Conservation (phyloP, 75 land plant species). For the Picea sitchensis region DNA sequence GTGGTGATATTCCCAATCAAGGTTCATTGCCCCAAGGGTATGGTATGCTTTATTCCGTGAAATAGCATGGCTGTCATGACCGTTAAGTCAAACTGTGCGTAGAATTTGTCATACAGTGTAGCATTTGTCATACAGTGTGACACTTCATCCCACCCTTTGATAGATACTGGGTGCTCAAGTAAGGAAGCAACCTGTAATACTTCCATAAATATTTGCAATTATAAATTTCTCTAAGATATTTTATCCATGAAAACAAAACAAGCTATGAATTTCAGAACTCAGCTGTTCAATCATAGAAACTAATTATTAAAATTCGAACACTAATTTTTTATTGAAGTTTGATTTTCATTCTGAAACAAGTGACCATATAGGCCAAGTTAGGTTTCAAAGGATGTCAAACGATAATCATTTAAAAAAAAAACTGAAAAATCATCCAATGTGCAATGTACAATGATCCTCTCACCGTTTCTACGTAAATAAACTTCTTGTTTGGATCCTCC, state of each 20-base stretch:
- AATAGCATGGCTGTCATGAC: too few species aligned
- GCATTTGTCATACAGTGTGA: too few species aligned
- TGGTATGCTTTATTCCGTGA: too few species aligned
- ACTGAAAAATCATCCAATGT: not conserved
- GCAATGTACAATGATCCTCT: conserved; percentile 13
- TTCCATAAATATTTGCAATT: too few species aligned
- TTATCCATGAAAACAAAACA: not conserved
- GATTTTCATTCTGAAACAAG: not conserved
- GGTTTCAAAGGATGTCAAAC: not conserved
- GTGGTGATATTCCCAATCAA: too few species aligned
- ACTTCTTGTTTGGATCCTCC: conserved; percentile 78
- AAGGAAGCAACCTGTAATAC: too few species aligned
- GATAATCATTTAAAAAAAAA: not conserved
- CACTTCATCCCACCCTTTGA: too few species aligned
- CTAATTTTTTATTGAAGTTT: not conserved
- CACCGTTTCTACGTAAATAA: conserved; percentile 89
- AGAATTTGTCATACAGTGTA: too few species aligned
- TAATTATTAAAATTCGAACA: not conserved
- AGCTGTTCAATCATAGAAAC: not conserved
- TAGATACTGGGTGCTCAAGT: too few species aligned
- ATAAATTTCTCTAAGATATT: too few species aligned
- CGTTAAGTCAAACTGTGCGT: too few species aligned
- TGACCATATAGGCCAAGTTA: not conserved
- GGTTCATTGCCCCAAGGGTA: too few species aligned
- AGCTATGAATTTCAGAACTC: not conserved